phyloP scores from a whole-genome alignment of 306 rosid genomes.

The Canavalia ensiformis region DNA sequence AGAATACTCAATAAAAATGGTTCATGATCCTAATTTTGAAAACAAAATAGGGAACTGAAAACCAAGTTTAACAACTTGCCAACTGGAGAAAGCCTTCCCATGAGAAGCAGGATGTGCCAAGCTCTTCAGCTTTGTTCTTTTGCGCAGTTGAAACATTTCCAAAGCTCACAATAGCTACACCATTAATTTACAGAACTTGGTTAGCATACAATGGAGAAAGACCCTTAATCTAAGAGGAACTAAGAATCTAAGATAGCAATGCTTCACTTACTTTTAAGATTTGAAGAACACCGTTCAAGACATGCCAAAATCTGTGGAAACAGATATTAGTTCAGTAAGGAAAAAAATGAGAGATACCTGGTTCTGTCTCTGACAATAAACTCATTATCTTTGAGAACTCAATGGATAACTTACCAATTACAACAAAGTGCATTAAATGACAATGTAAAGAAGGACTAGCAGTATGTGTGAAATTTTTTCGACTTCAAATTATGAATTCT shows the following conservation, averaged over 20 bases:
- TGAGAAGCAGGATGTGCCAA: slow-evolving; percentile 83
- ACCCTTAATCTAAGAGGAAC: slow-evolving; percentile 22
- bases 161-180: slow-evolving; percentile 88
- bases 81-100: slow-evolving; percentile 82
- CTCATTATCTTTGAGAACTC: not conserved
- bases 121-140: slow-evolving; percentile 87
- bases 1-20: slow-evolving; percentile 2
- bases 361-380: not conserved
- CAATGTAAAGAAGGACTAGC: not conserved
- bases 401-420: slow-evolving; percentile 16
- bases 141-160: slow-evolving; percentile 67
- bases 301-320: slow-evolving; percentile 84
- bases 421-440: not conserved
- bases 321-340: slow-evolving; percentile 34
- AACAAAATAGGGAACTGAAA: not conserved
- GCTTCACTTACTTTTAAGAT: slow-evolving; percentile 76
- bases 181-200: slow-evolving; percentile 43
- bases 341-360: not conserved
- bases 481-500: not conserved
- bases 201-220: slow-evolving; percentile 26
- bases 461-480: slow-evolving; percentile 5
- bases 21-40: not conserved
- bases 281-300: slow-evolving; percentile 73
- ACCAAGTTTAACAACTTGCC: slow-evolving; percentile 55
- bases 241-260: slow-evolving; percentile 45